Evolutionary conservation across 805 yeast genomes (phyloP).

Genomic region (Cyberlindnera americana): DNA sequence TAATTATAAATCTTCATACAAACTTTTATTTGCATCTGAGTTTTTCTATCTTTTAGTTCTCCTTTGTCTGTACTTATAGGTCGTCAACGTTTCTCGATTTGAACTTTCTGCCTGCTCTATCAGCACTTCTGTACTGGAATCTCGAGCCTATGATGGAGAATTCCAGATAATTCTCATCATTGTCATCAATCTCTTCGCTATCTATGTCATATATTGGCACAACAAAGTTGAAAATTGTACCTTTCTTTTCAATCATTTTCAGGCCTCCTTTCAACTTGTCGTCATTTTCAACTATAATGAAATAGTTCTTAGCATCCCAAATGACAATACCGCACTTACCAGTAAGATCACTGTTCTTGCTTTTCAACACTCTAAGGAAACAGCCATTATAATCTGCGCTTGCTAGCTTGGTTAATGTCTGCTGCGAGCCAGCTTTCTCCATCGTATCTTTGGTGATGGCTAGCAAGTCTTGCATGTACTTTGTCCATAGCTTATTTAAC

Average conservation of each 20-base stretch:
- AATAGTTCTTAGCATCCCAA: constrained; percentile 78
- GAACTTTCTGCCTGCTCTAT: constrained; percentile 80
- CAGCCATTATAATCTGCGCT: constrained; percentile 84
- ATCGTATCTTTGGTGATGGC: constrained; percentile 29
- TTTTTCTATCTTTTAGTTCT: neutral
- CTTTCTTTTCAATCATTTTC: constrained; percentile 62
- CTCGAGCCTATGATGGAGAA: constrained; percentile 79
- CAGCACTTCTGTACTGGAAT: constrained; percentile 68
- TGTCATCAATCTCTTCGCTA: constrained; percentile 20
- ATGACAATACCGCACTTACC: constrained; percentile 73
- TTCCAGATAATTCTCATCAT: constrained; percentile 39
- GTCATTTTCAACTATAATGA: constrained; percentile 51
- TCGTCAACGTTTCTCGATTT: constrained; percentile 75
- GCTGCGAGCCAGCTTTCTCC: constrained; percentile 25
- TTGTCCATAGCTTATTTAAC: constrained; percentile 69
- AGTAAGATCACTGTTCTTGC: constrained; percentile 52
- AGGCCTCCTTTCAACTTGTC: constrained; percentile 53
- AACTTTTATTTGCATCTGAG: neutral
- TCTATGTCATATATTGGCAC: constrained; percentile 30
- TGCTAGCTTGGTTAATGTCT: constrained; percentile 53
- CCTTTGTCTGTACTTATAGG: constrained; percentile 22
- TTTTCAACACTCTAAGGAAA: constrained; percentile 50
- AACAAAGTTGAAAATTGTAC: constrained; percentile 56
- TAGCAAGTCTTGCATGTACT: constrained; percentile 57
- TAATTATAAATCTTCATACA: too few species aligned